These are phyloP conservation scores for Dryas octopetala DNA, from an alignment of 306 rosid genomes.

Conservation along the genomic window DNA sequence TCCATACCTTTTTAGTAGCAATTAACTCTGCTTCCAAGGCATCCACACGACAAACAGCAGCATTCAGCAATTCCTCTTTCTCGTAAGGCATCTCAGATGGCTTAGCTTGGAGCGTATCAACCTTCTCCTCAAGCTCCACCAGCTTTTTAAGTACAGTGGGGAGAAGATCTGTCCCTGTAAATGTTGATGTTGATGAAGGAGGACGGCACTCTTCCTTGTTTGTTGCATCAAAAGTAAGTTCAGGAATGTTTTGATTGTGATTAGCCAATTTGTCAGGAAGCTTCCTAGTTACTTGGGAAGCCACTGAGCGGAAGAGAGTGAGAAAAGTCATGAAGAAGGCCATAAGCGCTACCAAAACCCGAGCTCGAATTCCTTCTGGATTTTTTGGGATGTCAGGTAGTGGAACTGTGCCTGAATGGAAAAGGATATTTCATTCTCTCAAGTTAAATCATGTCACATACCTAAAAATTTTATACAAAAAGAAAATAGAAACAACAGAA, in stretches of 20 bases:
- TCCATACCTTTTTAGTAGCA: slow-evolving; percentile 82
- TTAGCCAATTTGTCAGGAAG: slow-evolving; percentile 38
- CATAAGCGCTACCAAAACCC: slow-evolving; percentile 53
- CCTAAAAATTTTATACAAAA: not conserved
- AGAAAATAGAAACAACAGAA: not conserved
- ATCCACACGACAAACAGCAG: slow-evolving; percentile 97
- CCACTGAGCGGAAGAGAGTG: slow-evolving; percentile 44
- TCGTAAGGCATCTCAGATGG: slow-evolving; percentile 92
- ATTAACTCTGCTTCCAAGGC: slow-evolving; percentile 95
- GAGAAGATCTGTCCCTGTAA: slow-evolving; percentile 46
- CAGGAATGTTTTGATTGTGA: slow-evolving; percentile 36
- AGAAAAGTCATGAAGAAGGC: slow-evolving; percentile 60
- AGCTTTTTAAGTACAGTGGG: slow-evolving; percentile 66
- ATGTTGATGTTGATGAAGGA: slow-evolving; percentile 44
- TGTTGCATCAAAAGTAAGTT: slow-evolving; percentile 30
- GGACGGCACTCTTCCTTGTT: slow-evolving; percentile 37
- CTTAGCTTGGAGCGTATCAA: slow-evolving; percentile 71
- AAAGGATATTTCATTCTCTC: slow-evolving; percentile 4
- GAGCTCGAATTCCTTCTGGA: slow-evolving; percentile 52
- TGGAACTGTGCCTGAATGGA: slow-evolving; percentile 55
- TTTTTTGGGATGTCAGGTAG: slow-evolving; percentile 32
- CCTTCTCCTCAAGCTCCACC: slow-evolving; percentile 88
- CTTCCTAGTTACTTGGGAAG: slow-evolving; percentile 49
- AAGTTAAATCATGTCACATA: not conserved
- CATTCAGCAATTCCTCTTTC: slow-evolving; percentile 91